phyloP scores from a whole-genome alignment of 192 early-diverging fungal species.

The Chytriomyces sp. region DNA sequence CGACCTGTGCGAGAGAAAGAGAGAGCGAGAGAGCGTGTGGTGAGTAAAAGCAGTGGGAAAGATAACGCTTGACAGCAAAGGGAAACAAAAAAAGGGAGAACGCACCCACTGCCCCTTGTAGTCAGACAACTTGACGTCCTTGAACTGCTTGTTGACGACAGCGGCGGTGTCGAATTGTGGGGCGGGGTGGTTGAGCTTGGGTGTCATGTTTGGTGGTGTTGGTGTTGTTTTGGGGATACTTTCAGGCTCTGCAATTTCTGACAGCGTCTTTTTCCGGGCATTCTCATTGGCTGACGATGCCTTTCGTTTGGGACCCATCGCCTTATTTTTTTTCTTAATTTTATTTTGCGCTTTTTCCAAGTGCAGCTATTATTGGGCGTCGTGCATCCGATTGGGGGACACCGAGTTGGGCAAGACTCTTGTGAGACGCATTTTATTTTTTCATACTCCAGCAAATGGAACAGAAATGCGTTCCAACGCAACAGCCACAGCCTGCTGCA shows the following conservation, averaged over 20 bases:
- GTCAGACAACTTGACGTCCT: constrained; percentile 65
- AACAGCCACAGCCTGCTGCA: constrained; percentile 16
- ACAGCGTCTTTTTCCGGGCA: background rate
- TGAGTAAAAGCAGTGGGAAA: background rate
- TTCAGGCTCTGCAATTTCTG: background rate
- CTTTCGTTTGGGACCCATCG: background rate
- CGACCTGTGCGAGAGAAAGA: constrained; percentile 34
- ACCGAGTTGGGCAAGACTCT: background rate
- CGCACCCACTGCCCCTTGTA: constrained; percentile 62
- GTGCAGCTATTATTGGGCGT: too few relatives aligned
- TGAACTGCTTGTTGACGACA: constrained; percentile 75
- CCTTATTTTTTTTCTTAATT: too few relatives aligned
- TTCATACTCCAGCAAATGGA: background rate
- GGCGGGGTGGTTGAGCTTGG: constrained; percentile 40
- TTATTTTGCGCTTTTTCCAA: too few relatives aligned
- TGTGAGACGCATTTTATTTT: background rate
- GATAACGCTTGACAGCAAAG: background rate
- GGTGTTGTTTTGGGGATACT: background rate
- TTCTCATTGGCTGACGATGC: background rate
- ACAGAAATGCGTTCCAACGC: constrained; percentile 16
- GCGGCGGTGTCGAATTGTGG: constrained; percentile 69
- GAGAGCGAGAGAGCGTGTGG: background rate
- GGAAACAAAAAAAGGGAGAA: background rate
- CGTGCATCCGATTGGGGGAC: background rate
- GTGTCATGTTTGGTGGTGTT: background rate